These are phyloP conservation scores for Blumeriella jaapii DNA, from an alignment of 2,329 filamentous ascomycete species.

Conservation along the genomic window DNA sequence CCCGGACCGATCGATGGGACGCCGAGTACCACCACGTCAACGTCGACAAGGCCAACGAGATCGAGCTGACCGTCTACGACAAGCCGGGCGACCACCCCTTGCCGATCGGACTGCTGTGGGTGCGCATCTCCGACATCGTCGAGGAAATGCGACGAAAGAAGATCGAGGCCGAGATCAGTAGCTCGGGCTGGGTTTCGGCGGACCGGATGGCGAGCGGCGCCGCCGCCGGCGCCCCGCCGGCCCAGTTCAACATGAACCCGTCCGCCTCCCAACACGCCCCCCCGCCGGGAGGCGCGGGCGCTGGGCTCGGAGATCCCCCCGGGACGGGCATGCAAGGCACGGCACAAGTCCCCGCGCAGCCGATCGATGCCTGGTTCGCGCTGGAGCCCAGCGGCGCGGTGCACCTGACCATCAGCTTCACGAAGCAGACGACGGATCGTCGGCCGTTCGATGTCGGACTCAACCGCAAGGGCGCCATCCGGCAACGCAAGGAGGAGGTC, in stretches of 20 bases:
- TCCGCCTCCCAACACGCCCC: slow-evolving; percentile 35
- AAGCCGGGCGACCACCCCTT: slow-evolving; percentile 83
- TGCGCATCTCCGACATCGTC: slow-evolving; percentile 90
- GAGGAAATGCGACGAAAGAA: slow-evolving; percentile 96
- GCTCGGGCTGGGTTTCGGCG: slow-evolving; percentile 91
- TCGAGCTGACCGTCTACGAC: slow-evolving; percentile 95
- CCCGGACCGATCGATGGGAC: slow-evolving; percentile 81
- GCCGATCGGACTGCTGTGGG: slow-evolving; percentile 91
- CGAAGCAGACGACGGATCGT: slow-evolving; percentile 78
- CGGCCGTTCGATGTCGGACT: slow-evolving; percentile 79
- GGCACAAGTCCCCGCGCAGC: slow-evolving; percentile 32
- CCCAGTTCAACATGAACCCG: slow-evolving; percentile 49
- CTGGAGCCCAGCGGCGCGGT: slow-evolving; percentile 90
- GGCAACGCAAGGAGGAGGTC: slow-evolving; percentile 94
- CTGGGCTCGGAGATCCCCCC: slow-evolving; percentile 17
- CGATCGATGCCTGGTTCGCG: slow-evolving; percentile 93
- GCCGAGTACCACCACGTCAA: slow-evolving; percentile 85
- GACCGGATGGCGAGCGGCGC: slow-evolving; percentile 73
- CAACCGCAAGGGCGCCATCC: slow-evolving; percentile 88
- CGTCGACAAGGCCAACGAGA: slow-evolving; percentile 97
- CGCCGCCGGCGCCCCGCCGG: slow-evolving; percentile 31
- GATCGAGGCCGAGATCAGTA: slow-evolving; percentile 91
- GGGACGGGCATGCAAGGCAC: slow-evolving; percentile 20
- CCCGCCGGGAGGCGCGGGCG: slow-evolving; percentile 31
- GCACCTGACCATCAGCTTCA: slow-evolving; percentile 81